Conservation (phyloP, 805 yeast genomes). For the Monosporozyma yasuniensis region DNA sequence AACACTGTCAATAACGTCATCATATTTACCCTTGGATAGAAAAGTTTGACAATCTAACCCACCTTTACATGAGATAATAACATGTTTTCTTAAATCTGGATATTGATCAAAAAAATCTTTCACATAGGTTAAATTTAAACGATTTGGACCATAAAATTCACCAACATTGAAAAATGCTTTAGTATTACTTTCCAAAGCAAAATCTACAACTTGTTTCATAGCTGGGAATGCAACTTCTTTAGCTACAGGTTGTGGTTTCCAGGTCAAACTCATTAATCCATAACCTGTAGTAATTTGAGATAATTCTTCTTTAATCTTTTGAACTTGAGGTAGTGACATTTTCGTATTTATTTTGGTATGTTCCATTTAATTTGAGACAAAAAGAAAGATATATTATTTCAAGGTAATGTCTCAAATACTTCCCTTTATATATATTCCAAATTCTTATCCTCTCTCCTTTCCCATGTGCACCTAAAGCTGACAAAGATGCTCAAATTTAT, state of each 20-base stretch:
- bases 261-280: constrained; percentile 78
- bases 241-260: constrained; percentile 51
- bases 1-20: constrained; percentile 40
- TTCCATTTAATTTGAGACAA: no score
- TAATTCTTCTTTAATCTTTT: no score
- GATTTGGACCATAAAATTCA: constrained; percentile 61
- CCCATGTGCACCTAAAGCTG: no score
- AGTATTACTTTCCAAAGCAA: constrained; percentile 21
- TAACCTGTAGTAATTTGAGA: constrained; percentile 37
- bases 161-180: constrained; percentile 61
- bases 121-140: constrained; percentile 47
- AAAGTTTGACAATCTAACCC: constrained; percentile 34
- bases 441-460: no score
- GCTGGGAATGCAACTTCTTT: constrained; percentile 44
- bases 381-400: no score
- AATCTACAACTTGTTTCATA: constrained; percentile 43
- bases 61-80: constrained; percentile 63
- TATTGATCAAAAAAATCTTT: constrained; percentile 47
- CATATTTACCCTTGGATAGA: constrained; percentile 43
- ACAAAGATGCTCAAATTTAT: no score
- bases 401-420: no score
- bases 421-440: no score
- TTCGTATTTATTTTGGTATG: no score
- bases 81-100: constrained; percentile 49
- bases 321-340: no score